A percentile compares a stretch with the other conserved stretches of the same genome.
Conservation (phyloP, 2,329 filamentous ascomycete genomes). For the Bipolaris oryzae region DNA sequence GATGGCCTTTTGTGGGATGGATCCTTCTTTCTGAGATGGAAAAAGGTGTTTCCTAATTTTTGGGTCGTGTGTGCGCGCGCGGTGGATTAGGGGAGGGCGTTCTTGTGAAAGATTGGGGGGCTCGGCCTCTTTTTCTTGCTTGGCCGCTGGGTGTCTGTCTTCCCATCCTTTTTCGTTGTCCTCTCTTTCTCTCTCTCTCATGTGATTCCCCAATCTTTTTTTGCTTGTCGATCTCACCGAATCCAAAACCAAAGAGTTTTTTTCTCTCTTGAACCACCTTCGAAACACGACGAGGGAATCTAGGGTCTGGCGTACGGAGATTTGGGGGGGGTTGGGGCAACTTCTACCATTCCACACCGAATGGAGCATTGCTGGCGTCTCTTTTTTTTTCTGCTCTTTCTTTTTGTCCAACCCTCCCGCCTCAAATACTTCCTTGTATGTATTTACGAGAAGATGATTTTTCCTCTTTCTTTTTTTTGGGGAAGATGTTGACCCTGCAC, state of each 20-base stretch:
- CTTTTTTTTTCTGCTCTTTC: neutral
- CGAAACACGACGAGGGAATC: slow-evolving; percentile 3
- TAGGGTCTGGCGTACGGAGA: slow-evolving; percentile 11
- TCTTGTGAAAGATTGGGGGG: slow-evolving; percentile 1
- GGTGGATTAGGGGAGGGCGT: neutral
- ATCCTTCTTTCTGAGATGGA: neutral
- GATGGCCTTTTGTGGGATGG: neutral
- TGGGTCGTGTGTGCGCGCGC: neutral
- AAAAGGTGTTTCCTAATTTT: slow-evolving; percentile 2
- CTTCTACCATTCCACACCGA: neutral
- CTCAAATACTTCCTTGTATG: slow-evolving; percentile 2
- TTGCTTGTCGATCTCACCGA: neutral
- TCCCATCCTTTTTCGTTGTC: neutral
- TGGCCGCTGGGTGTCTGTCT: neutral
- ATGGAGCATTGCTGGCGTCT: slow-evolving; percentile 10
- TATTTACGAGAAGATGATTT: slow-evolving; percentile 13
- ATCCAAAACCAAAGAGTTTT: neutral
- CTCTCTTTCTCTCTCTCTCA: slow-evolving; percentile 9
- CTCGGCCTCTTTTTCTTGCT: neutral
- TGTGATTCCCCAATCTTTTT: slow-evolving; percentile 22
- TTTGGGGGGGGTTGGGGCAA: neutral
- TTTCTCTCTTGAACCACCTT: neutral
- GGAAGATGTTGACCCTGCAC: no score
- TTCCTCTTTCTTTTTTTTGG: neutral
- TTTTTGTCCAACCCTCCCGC: neutral